Conservation (phyloP, 495 filamentous ascomycete genomes). For the Chaetomium cochliodes region DNA sequence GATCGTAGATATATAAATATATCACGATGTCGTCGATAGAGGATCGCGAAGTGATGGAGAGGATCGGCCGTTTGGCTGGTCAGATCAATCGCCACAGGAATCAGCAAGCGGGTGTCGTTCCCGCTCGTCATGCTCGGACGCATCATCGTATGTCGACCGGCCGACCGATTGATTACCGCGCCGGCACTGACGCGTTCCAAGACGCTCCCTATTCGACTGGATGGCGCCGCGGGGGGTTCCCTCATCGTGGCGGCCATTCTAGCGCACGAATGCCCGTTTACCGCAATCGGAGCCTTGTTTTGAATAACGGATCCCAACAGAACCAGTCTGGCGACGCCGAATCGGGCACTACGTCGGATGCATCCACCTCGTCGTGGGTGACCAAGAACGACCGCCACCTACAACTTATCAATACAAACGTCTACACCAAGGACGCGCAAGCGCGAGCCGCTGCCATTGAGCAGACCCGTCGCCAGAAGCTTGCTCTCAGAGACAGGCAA, state of each 20-base stretch:
- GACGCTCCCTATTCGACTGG: conserved; percentile 28
- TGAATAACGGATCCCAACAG: conserved; percentile 53
- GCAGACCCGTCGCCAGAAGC: conserved; percentile 62
- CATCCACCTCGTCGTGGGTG: conserved; percentile 61
- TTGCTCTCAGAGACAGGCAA: conserved; percentile 56
- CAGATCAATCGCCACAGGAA: conserved; percentile 83
- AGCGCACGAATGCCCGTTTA: conserved; percentile 49
- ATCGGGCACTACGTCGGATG: conserved; percentile 36
- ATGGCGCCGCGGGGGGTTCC: conserved; percentile 38
- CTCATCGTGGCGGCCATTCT: conserved; percentile 49
- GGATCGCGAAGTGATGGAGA: conserved; percentile 68
- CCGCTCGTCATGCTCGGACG: conserved; percentile 16
- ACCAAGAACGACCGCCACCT: conserved; percentile 79
- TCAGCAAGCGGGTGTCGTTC: conserved; percentile 46
- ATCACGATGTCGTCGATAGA: conserved; percentile 62
- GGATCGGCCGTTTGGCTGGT: conserved; percentile 73
- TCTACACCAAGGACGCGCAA: conserved; percentile 75
- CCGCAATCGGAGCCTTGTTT: conserved; percentile 69
- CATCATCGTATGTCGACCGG: conserved; percentile 31
- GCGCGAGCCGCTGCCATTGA: conserved; percentile 73
- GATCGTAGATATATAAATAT: neutral
- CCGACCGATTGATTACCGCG: conserved; percentile 3
- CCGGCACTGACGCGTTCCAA: conserved; percentile 27
- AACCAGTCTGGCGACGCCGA: conserved; percentile 29
- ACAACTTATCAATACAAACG: conserved; percentile 81